Conservation (phyloP, 176 grass and related monocot genomes). For the Hordeum marinum region DNA sequence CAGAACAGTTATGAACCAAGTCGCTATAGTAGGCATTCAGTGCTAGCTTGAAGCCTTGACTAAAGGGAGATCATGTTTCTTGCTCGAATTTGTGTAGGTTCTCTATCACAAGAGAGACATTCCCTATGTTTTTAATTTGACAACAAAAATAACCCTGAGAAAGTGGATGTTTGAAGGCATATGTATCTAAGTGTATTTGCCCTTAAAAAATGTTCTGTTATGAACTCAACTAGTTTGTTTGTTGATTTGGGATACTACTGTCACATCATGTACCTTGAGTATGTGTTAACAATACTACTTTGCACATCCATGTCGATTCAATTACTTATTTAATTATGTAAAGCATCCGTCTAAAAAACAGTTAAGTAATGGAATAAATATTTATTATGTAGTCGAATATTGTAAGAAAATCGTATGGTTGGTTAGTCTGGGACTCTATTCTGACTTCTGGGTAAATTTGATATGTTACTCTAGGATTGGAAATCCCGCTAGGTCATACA, state of each 20-base stretch:
- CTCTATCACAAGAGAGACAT: background rate
- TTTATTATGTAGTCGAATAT: background rate
- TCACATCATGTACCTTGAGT: background rate
- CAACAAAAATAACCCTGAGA: background rate
- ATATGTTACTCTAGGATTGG: background rate
- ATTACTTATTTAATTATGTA: background rate
- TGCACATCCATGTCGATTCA: background rate
- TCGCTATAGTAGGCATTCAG: background rate
- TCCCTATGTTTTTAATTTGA: background rate
- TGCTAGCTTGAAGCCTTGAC: background rate
- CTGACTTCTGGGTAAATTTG: background rate
- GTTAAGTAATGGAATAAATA: background rate
- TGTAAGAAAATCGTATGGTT: background rate
- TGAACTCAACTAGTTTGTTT: background rate
- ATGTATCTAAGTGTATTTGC: background rate
- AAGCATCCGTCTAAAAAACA: background rate
- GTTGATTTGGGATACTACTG: background rate
- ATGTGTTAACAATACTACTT: background rate
- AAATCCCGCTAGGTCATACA: background rate
- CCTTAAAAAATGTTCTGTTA: background rate
- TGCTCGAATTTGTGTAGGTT: background rate
- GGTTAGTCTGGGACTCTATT: background rate
- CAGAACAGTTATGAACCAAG: background rate
- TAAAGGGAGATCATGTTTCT: background rate
- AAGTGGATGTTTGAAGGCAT: background rate